A percentile compares a stretch with the other conserved stretches of the same genome.
phyloP scores from a whole-genome alignment of 2,329 filamentous ascomycete genomes.

The Cryoendolithus antarcticus region DNA sequence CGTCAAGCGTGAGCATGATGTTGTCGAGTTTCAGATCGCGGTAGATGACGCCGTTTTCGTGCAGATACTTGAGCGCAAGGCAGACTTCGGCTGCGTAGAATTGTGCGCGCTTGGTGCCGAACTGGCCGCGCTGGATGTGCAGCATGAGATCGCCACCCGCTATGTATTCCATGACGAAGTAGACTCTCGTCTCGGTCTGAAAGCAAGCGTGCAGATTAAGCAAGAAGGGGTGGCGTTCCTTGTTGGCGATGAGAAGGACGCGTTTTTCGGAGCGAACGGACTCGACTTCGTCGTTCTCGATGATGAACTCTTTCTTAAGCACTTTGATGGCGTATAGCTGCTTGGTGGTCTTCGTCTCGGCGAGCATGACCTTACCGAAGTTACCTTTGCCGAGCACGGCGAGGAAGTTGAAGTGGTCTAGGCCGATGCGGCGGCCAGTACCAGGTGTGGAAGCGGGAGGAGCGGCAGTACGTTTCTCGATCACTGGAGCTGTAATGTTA shows the following conservation, averaged over 20 bases:
- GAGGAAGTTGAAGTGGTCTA: constrained; percentile 98
- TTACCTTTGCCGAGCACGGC: constrained; percentile 97
- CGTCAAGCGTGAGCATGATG: constrained; percentile 85
- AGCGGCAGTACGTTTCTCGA: constrained; percentile 43
- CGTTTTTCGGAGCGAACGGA: constrained; percentile 96
- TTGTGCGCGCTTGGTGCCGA: constrained; percentile 88
- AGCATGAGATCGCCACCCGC: constrained; percentile 98
- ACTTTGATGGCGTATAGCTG: constrained; percentile 98
- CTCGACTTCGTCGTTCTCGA: constrained; percentile 98
- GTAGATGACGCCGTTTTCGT: constrained; percentile 98
- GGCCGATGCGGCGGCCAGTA: constrained; percentile 72
- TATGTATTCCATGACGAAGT: constrained; percentile 99
- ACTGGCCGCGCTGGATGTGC: constrained; percentile 94
- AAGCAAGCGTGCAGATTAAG: constrained; percentile 95
- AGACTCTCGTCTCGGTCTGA: constrained; percentile 95
- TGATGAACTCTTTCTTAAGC: constrained; percentile 99
- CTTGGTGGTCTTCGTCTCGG: constrained; percentile 85
- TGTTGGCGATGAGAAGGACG: constrained; percentile 93
- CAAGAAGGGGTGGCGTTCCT: constrained; percentile 91
- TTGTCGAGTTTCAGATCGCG: constrained; percentile 71
- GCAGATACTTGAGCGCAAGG: constrained; percentile 95
- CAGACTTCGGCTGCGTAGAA: constrained; percentile 98
- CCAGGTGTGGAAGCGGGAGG: constrained; percentile 58
- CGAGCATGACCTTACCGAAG: constrained; percentile 99
- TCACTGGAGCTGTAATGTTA: constrained; percentile 16